phyloP scores from a whole-genome alignment of 257 asterid species.

The Nicotiana benthamiana region DNA sequence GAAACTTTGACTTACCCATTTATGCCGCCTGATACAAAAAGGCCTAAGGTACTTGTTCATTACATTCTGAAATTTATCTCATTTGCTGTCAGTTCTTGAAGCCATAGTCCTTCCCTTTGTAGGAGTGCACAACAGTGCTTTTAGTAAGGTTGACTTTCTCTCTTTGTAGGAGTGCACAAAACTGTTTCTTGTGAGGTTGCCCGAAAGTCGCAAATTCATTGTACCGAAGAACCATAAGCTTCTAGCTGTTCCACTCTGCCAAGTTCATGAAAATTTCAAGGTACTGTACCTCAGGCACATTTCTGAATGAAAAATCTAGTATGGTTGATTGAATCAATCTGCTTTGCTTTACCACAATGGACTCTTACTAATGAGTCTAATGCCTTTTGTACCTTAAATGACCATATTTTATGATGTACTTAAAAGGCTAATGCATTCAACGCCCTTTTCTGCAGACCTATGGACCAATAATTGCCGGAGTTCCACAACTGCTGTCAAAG shows the following conservation, averaged over 20 bases:
- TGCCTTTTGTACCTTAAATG: background rate
- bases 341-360: background rate
- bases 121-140: background rate
- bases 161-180: conserved; percentile 75
- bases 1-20: conserved; percentile 53
- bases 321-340: background rate
- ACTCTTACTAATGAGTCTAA: background rate
- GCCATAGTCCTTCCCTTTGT: conserved; percentile 13
- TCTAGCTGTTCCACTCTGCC: conserved; percentile 72
- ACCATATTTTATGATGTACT: background rate
- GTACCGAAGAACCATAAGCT: conserved; percentile 64
- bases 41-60: conserved; percentile 55
- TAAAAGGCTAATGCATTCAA: background rate
- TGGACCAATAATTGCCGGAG: conserved; percentile 59
- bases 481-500: conserved; percentile 76
- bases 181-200: conserved; percentile 76
- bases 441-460: conserved; percentile 41
- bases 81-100: conserved; percentile 9
- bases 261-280: conserved; percentile 56
- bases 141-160: background rate
- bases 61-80: background rate
- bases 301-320: background rate
- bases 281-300: conserved; percentile 19
- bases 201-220: conserved; percentile 58
- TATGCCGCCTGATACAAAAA: conserved; percentile 49